Evolutionary conservation across 805 yeast species (phyloP).

Genomic region (Metschnikowia noctiluminum): DNA sequence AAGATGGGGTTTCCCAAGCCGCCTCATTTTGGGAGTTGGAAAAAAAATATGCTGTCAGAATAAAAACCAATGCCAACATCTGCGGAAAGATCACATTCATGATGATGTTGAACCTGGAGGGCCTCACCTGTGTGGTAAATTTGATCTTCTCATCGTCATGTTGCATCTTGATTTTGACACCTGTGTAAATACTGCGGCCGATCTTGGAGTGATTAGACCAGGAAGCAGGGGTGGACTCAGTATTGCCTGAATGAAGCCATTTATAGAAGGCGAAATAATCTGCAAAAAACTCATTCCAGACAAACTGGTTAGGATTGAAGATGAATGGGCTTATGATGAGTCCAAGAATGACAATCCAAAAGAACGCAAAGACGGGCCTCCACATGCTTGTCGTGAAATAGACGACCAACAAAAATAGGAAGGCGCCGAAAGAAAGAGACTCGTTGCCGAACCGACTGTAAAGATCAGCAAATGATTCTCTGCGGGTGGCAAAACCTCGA

Average conservation of each 20-base stretch:
- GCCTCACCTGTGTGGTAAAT: constrained; percentile 45
- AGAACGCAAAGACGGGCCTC: constrained; percentile 95
- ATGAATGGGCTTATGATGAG: constrained; percentile 89
- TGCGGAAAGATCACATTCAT: constrained; percentile 41
- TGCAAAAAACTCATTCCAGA: constrained; percentile 93
- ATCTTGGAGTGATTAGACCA: constrained; percentile 15
- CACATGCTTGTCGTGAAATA: constrained; percentile 56
- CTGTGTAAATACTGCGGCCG: constrained; percentile 15
- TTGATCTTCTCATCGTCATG: constrained; percentile 34
- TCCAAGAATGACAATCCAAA: constrained; percentile 91
- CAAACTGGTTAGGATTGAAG: constrained; percentile 97
- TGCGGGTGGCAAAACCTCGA: constrained; percentile 80
- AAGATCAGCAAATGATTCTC: constrained; percentile 71
- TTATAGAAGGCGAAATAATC: constrained; percentile 93
- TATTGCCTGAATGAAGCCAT: constrained; percentile 51
- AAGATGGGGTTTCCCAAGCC: constrained; percentile 32
- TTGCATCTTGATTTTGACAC: constrained; percentile 10
- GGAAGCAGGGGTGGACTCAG: constrained; percentile 1
- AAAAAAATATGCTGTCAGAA: constrained; percentile 49
- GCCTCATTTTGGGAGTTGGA: constrained; percentile 52
- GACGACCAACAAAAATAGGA: constrained; percentile 10
- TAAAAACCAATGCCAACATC: constrained; percentile 28
- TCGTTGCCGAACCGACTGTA: constrained; percentile 79
- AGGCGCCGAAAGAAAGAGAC: constrained; percentile 68
- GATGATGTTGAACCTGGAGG: constrained; percentile 45